phyloP scores from a whole-genome alignment of 306 rosid species.

The Acmispon strigosus region DNA sequence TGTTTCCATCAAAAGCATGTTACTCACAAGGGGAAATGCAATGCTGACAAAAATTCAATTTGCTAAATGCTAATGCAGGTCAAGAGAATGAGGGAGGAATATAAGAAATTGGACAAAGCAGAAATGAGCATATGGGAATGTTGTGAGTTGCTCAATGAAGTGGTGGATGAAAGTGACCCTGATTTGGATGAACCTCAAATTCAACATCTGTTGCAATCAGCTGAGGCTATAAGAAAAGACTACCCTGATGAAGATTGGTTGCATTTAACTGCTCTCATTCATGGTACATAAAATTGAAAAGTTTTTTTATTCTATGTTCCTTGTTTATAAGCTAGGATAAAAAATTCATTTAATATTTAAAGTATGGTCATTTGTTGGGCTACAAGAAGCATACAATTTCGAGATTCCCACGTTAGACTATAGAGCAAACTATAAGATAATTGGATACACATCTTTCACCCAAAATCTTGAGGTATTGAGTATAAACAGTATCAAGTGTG shows the following conservation, averaged over 20 bases:
- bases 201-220: slow-evolving; percentile 24
- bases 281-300: slow-evolving; percentile 12
- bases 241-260: slow-evolving; percentile 34
- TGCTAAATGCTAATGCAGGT: slow-evolving; percentile 21
- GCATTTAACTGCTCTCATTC: slow-evolving; percentile 43
- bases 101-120: slow-evolving; percentile 30
- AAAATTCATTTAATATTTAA: neutral
- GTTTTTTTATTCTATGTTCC: neutral
- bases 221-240: slow-evolving; percentile 31
- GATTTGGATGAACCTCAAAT: slow-evolving; percentile 37
- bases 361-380: neutral
- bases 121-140: slow-evolving; percentile 48
- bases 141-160: slow-evolving; percentile 36
- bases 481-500: too few relatives aligned
- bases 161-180: slow-evolving; percentile 36
- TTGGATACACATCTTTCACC: too few relatives aligned
- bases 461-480: too few relatives aligned
- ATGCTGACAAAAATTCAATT: neutral
- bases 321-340: neutral
- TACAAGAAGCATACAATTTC: too few relatives aligned
- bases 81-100: slow-evolving; percentile 30
- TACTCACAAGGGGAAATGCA: neutral
- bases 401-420: too few relatives aligned
- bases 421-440: too few relatives aligned
- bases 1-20: neutral